These are phyloP conservation scores for Aspergillus homomorphus DNA, from an alignment of 495 filamentous ascomycete genomes.

Conservation along the genomic window DNA sequence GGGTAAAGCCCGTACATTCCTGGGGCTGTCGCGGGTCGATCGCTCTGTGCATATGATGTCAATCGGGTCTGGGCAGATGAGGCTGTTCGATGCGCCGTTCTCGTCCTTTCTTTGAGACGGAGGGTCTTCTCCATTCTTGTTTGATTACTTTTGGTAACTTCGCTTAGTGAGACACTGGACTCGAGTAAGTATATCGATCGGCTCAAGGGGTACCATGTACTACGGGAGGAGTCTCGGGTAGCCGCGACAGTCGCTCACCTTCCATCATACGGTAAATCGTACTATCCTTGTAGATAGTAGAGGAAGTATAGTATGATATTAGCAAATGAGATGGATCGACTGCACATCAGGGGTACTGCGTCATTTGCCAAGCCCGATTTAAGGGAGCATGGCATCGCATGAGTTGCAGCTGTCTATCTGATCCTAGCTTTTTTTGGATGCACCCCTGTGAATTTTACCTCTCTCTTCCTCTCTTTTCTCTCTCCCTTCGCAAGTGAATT, in stretches of 20 bases:
- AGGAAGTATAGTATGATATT: not conserved
- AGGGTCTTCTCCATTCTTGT: not conserved
- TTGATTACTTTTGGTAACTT: not conserved
- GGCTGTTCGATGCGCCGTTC: not conserved
- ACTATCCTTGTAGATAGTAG: not conserved
- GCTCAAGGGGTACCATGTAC: not conserved
- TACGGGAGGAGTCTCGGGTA: not conserved
- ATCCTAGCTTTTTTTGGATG: not conserved
- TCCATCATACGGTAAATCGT: not conserved
- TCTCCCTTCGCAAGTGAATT: not conserved
- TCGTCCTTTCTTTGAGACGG: not conserved
- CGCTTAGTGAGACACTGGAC: not conserved
- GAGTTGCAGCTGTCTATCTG: not conserved
- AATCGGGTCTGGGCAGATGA: not conserved
- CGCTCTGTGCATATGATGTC: not conserved
- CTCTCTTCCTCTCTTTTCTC: not conserved
- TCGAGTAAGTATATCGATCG: not conserved
- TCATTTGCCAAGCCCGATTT: not conserved
- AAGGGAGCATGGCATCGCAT: not conserved
- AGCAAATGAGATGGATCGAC: not conserved
- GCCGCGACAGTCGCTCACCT: not conserved
- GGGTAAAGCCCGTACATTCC: not conserved
- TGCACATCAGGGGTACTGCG: not conserved
- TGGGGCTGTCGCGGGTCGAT: not conserved
- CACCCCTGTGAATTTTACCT: too few relatives aligned